Evolutionary conservation across 805 yeast species (phyloP), one percentile per base, ranked within the genome.

Genomic region (Komagataella pastoris): DNA sequence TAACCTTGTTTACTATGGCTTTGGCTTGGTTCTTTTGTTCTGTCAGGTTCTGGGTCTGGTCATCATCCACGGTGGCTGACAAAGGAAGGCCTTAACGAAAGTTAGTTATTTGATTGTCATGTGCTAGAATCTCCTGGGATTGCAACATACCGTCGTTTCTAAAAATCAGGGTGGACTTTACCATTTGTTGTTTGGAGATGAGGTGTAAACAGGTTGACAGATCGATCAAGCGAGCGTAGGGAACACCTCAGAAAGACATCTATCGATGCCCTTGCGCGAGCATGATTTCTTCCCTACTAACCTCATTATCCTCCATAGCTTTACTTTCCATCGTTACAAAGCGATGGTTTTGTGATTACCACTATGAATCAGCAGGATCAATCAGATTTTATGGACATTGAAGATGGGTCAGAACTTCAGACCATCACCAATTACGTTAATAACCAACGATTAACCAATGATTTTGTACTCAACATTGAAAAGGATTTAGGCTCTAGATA

Each of bases 21-120:
- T 91, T 90, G 57, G 88, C 80, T 65, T 88, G 88, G 64, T 85
- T 80, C 75, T 90, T 91, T 63, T 87, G 89, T 51, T 87, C 93
- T 21, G 72, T 61, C 47, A 91, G 70, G 3, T 72, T 70, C 1
- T 81, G 72, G 50, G 74, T 76, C 44, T 76, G 73, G 55, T 85
- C 89, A 56, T 83, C 87, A 63, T 91, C 98, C 10, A 88, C 90
- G 1, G 96, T 85, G 6, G 96, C 96, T 54, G 95, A 81, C 52
- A 91, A 73, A 24, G 99, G 98, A 49, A 93, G 80, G 21, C 93
- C 89, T 81, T 54, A 14, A 18, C 30, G 7, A 24, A 10, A 8
- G 40, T 48, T 24, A 48, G 47, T 21, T 10, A 17, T 17, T 30
- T 17, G 8, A 8, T 40, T 17, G 14, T n/a, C 17, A 7, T 3